phyloP scores from a whole-genome alignment of 1,284 basidiomycete genomes.

The Gomphus bonarii region DNA sequence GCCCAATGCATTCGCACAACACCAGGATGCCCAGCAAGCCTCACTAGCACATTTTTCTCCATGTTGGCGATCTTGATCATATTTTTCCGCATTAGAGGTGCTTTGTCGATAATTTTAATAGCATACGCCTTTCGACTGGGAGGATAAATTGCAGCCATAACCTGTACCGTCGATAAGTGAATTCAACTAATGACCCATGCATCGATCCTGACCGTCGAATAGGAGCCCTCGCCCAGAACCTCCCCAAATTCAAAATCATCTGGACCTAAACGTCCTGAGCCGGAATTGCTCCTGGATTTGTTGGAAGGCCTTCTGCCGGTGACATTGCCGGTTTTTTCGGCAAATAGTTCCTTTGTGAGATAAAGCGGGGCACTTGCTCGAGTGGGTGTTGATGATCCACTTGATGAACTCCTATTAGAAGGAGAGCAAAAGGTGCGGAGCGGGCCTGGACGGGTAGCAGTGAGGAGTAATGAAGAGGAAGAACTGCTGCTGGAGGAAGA shows the following conservation, averaged over 20 bases:
- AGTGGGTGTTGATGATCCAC: constrained; percentile 36
- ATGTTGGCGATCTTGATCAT: constrained; percentile 55
- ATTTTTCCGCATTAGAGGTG: constrained; percentile 55
- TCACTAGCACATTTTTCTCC: constrained; percentile 50
- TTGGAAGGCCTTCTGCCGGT: not conserved
- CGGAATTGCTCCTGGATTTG: constrained; percentile 28
- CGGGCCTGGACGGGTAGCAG: constrained; percentile 44
- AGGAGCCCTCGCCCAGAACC: constrained; percentile 68
- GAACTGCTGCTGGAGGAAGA: constrained; percentile 56
- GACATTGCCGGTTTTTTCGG: constrained; percentile 24
- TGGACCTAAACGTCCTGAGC: constrained; percentile 34
- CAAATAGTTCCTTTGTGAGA: constrained; percentile 45
- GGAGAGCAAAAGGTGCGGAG: constrained; percentile 58
- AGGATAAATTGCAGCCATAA: constrained; percentile 45
- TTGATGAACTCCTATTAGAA: constrained; percentile 35
- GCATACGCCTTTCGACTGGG: constrained; percentile 58
- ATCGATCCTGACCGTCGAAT: constrained; percentile 51
- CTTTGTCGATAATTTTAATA: constrained; percentile 71
- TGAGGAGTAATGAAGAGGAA: constrained; percentile 30
- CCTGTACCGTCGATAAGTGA: constrained; percentile 28
- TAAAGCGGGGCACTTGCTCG: constrained; percentile 43
- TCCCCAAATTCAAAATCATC: constrained; percentile 64
- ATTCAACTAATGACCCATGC: constrained; percentile 11
- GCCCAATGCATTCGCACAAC: constrained; percentile 74
- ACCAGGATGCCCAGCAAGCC: constrained; percentile 53